These are phyloP conservation scores for Serendipita sp. DNA, from an alignment of 768 basidiomycete species.

Conservation along the genomic window DNA sequence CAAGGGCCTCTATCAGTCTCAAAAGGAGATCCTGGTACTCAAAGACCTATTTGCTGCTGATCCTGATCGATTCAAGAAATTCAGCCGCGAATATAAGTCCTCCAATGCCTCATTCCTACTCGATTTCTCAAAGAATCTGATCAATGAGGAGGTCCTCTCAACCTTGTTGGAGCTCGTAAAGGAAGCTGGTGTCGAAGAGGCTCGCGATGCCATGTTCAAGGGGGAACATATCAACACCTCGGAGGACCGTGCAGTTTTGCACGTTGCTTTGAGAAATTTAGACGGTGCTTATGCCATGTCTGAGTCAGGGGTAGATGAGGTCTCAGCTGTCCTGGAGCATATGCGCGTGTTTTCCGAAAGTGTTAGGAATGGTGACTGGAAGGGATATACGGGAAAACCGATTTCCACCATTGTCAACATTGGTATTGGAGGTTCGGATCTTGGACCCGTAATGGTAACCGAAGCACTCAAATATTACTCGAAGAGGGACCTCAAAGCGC, in stretches of 20 bases:
- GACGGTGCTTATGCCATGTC: slow-evolving; percentile 58
- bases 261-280: slow-evolving; percentile 67
- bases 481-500: slow-evolving; percentile 69
- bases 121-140: slow-evolving; percentile 94
- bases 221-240: slow-evolving; percentile 98
- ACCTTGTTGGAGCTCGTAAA: slow-evolving; percentile 63
- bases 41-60: slow-evolving; percentile 88
- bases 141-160: slow-evolving; percentile 69
- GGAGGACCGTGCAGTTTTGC: slow-evolving; percentile 91
- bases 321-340: slow-evolving; percentile 67
- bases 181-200: slow-evolving; percentile 73
- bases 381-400: slow-evolving; percentile 89
- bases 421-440: slow-evolving; percentile 94
- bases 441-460: slow-evolving; percentile 98
- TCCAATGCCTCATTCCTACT: slow-evolving; percentile 68
- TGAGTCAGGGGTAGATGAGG: slow-evolving; percentile 72
- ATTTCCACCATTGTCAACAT: slow-evolving; percentile 96
- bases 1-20: slow-evolving; percentile 60
- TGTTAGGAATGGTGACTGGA: slow-evolving; percentile 79
- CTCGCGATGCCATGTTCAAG: slow-evolving; percentile 83
- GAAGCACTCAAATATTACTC: slow-evolving; percentile 91
- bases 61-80: slow-evolving; percentile 71
- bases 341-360: slow-evolving; percentile 80
- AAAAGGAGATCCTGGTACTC: slow-evolving; percentile 59
- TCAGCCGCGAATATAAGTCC: slow-evolving; percentile 61